Percentiles rank a stretch among this genome's conserved stretches.
Evolutionary conservation across 495 filamentous ascomycete species (phyloP).

Genomic region (Niebla homalea): DNA sequence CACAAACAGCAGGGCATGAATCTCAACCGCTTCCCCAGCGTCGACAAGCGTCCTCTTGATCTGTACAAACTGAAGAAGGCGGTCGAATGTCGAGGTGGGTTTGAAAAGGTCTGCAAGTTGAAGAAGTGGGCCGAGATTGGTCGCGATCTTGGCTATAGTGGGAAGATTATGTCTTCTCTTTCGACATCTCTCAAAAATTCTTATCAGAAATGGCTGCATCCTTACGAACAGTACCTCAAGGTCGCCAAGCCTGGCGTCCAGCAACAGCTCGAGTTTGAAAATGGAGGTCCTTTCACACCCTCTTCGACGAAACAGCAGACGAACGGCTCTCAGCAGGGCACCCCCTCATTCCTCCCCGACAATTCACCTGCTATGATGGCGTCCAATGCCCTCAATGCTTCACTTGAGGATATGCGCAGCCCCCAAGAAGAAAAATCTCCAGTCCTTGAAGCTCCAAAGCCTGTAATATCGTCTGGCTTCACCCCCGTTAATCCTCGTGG

Average conservation of each 20-base stretch:
- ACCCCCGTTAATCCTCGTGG: conserved; percentile 66
- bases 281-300: conserved; percentile 86
- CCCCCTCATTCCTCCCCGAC: conserved; percentile 49
- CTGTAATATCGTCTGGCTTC: conserved; percentile 52
- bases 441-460: conserved; percentile 38
- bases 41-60: conserved; percentile 95
- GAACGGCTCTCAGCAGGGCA: conserved; percentile 57
- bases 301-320: conserved; percentile 79
- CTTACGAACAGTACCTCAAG: conserved; percentile 90
- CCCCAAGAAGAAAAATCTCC: conserved; percentile 31
- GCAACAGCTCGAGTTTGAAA: conserved; percentile 82
- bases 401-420: conserved; percentile 43
- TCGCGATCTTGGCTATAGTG: conserved; percentile 91
- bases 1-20: conserved; percentile 94
- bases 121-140: conserved; percentile 99
- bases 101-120: conserved; percentile 87
- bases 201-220: conserved; percentile 88
- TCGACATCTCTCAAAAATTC: conserved; percentile 98
- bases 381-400: conserved; percentile 51
- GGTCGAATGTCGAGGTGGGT: conserved; percentile 84
- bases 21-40: conserved; percentile 83
- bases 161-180: conserved; percentile 99
- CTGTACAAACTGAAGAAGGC: conserved; percentile 94
- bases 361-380: conserved; percentile 62
- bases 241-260: conserved; percentile 94